Percentiles rank a stretch among this genome's conserved stretches.
phyloP scores from a whole-genome alignment of 371 early-diverging fungal species.

The Choanephora cucurbitarum region DNA sequence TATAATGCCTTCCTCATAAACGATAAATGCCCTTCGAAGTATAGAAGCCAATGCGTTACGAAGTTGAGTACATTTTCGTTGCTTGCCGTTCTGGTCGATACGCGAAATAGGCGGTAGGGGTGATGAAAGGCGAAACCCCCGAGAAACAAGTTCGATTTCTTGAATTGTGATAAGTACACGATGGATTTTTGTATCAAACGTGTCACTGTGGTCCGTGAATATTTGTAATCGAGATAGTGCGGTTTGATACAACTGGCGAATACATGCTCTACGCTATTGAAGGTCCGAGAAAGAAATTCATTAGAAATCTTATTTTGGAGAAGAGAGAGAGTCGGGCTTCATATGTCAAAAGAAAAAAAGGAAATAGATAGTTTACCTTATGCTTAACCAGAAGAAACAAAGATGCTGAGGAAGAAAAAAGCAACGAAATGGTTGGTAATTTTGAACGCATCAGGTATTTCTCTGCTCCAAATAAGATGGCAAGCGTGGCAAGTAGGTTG shows the following conservation, averaged over 20 bases:
- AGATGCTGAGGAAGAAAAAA: constrained; percentile 34
- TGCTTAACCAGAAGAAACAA: constrained; percentile 44
- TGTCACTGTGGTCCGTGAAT: constrained; percentile 55
- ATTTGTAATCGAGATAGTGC: constrained; percentile 51
- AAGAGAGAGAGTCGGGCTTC: no score
- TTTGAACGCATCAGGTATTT: constrained; percentile 23
- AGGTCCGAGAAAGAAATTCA: neutral
- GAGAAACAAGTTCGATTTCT: constrained; percentile 73
- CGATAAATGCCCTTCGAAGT: constrained; percentile 43
- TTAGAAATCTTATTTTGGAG: no score
- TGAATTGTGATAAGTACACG: constrained; percentile 65
- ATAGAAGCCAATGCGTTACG: constrained; percentile 33
- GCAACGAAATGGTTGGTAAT: constrained; percentile 25
- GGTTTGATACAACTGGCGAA: constrained; percentile 52
- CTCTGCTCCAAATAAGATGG: constrained; percentile 28
- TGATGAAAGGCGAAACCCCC: constrained; percentile 67
- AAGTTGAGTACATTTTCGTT: constrained; percentile 52
- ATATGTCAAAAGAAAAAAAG: no score
- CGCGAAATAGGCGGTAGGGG: constrained; percentile 68
- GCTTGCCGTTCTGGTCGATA: constrained; percentile 61
- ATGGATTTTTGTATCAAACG: constrained; percentile 61
- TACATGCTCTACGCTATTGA: constrained; percentile 49
- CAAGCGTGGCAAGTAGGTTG: constrained; percentile 18
- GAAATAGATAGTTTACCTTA: constrained; percentile 30
- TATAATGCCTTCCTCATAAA: constrained; percentile 46